Conservation (phyloP, 495 filamentous ascomycete species). For the Lophiotrema nucula region DNA sequence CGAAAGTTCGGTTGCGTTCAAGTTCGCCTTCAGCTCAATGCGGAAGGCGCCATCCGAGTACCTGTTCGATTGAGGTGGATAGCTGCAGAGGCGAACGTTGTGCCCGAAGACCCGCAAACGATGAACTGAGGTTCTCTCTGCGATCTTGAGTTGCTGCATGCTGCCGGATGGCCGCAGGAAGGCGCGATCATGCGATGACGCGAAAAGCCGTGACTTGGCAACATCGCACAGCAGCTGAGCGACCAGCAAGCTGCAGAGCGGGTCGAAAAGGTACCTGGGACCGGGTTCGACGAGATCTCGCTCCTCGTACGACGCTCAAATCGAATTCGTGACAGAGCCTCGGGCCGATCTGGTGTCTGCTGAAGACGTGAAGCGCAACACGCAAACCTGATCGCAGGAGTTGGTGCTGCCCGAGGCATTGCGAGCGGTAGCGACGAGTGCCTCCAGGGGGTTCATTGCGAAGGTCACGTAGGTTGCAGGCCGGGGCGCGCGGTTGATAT, state of each 20-base stretch:
- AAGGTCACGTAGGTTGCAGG: background rate
- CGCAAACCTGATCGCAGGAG: background rate
- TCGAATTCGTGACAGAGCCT: background rate
- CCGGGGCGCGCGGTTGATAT: background rate
- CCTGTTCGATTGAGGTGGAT: background rate
- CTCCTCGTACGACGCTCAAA: background rate
- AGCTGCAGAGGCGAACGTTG: background rate
- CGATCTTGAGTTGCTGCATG: background rate
- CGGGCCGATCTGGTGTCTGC: background rate
- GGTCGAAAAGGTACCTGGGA: background rate
- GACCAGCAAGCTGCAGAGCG: background rate
- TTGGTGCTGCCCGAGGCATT: background rate
- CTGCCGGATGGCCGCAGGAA: background rate
- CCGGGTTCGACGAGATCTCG: background rate
- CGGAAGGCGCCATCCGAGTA: background rate
- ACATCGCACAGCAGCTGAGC: background rate
- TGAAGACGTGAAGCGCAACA: background rate
- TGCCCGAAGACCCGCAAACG: background rate
- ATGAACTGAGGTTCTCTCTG: background rate
- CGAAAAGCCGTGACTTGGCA: background rate
- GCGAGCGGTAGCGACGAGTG: background rate
- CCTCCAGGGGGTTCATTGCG: background rate
- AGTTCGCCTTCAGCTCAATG: background rate
- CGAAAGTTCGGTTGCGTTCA: background rate
- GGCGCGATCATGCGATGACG: background rate